Conservation (phyloP, 2,329 filamentous ascomycete species). For the Penicillium sp. region DNA sequence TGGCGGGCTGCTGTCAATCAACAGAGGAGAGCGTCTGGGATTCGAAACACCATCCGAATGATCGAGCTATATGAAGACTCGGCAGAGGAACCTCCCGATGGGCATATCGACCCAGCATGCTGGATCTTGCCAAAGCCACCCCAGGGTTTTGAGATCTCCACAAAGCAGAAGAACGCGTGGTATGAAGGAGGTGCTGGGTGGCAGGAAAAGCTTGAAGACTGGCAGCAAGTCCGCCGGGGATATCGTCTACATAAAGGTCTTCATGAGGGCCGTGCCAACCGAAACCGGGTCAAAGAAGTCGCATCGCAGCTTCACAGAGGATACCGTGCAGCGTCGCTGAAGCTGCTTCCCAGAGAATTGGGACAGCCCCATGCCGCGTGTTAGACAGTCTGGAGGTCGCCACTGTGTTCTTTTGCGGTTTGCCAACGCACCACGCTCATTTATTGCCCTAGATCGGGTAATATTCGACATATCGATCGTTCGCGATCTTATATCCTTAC, state of each 20-base stretch:
- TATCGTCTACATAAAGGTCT: conserved; percentile 41
- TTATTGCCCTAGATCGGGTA: neutral
- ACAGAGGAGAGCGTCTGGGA: conserved; percentile 32
- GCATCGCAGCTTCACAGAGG: conserved; percentile 22
- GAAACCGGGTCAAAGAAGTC: conserved; percentile 34
- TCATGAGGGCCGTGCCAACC: conserved; percentile 40
- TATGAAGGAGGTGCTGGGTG: conserved; percentile 44
- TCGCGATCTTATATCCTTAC: conserved; percentile 16
- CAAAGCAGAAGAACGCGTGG: conserved; percentile 38
- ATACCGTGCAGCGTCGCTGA: conserved; percentile 20
- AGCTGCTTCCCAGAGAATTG: conserved; percentile 5
- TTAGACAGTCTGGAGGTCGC: neutral
- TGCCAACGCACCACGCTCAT: neutral
- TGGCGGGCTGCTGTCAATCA: conserved; percentile 43
- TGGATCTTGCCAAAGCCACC: conserved; percentile 46
- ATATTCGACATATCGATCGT: conserved; percentile 5
- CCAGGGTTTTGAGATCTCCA: conserved; percentile 40
- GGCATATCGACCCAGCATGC: conserved; percentile 41
- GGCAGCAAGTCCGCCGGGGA: conserved; percentile 38
- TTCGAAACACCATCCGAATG: conserved; percentile 31
- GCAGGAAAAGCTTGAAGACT: conserved; percentile 43
- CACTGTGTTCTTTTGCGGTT: neutral
- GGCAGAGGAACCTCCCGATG: conserved; percentile 41
- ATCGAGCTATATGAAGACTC: conserved; percentile 39
- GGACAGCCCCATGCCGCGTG: neutral